Base-by-base conservation (phyloP, 192 early-diverging fungal species). In the Gryganskiella cystojenkinii region DNA sequence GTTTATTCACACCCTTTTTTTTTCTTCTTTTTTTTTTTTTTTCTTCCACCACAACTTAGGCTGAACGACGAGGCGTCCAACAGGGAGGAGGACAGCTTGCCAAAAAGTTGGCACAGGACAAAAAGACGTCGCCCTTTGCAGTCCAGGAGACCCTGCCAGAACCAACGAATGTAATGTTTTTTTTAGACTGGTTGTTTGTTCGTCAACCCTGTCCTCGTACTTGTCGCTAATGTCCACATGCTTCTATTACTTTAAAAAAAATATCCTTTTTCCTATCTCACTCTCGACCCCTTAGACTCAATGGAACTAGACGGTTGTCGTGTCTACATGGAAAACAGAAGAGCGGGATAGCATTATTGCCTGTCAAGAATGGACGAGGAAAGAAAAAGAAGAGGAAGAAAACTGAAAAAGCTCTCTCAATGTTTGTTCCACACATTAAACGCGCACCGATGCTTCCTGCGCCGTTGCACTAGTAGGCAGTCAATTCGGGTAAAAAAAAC, bases 81-180 rank as follows among this genome's bases (percentile, higher is more conserved):
- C 54, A 64, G 35, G 74, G 74, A 24, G 74, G 74, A 33, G 74
- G 74, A 57, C 24, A 68, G 15, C 46, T 78, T 3, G 57, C 74
- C 37, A 67, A 78, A 37, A 78, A 78, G 22, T 45, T 78, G 20
- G 74, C 74, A 2, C 51, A 69, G 20, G 24, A 69, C 30, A 64
- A 69, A 27, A 61, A 78, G 56, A 30, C 68, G 8, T 78, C 74
- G 37, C 61, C 74, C 5, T 78, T 42, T 27, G 66, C 61, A 3
- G 42, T 60, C 9, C 65, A 78, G n/a, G 65, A 78, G 34, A n/a
- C 49, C 33, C 17, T 52, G 27, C 74, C 74, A 25, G 74, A 69
- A 40, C 74, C 59, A 30, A 58, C 61, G n/a, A 78, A 78, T 49
- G 74, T 69, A 69, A 61, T 20, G 55, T 7, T 20, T 30, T 37